Percentiles rank a stretch among this genome's conserved stretches.
These are phyloP conservation scores for Dactylellina parvicollis DNA, from an alignment of 2,329 filamentous ascomycete species.

Conservation along the genomic window DNA sequence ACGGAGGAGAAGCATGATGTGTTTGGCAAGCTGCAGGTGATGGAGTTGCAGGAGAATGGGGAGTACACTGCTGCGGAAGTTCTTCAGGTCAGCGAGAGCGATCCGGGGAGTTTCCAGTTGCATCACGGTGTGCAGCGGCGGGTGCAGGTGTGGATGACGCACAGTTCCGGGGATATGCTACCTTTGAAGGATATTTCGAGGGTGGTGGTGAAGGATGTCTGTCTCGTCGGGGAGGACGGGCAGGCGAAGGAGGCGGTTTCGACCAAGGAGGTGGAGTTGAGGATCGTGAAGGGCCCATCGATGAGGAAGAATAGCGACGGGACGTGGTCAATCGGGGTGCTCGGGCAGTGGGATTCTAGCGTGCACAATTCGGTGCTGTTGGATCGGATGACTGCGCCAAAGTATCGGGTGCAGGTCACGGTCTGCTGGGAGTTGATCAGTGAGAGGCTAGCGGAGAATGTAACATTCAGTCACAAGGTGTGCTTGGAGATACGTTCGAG, in stretches of 20 bases:
- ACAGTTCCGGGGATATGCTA: constrained; percentile 86
- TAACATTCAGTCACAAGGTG: constrained; percentile 84
- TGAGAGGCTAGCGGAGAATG: constrained; percentile 83
- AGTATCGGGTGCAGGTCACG: constrained; percentile 87
- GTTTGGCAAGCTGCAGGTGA: constrained; percentile 84
- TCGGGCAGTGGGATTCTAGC: constrained; percentile 97
- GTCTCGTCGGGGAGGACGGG: constrained; percentile 83
- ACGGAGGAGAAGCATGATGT: constrained; percentile 94
- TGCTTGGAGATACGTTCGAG: constrained; percentile 74
- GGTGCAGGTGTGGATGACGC: constrained; percentile 85
- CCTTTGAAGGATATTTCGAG: constrained; percentile 86
- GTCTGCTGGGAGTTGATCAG: constrained; percentile 87
- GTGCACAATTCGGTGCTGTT: constrained; percentile 89
- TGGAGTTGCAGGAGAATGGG: constrained; percentile 90
- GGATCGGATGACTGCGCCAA: constrained; percentile 92
- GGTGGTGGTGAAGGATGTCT: constrained; percentile 81
- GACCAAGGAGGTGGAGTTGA: constrained; percentile 78
- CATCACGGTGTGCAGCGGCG: constrained; percentile 93
- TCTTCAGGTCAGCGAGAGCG: constrained; percentile 81
- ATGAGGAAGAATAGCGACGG: constrained; percentile 89
- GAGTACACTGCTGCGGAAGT: constrained; percentile 94
- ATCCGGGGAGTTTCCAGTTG: constrained; percentile 90
- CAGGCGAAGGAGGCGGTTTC: constrained; percentile 82
- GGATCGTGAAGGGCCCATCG: constrained; percentile 78
- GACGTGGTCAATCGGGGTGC: constrained; percentile 82